phyloP scores from a whole-genome alignment of 805 yeast genomes.

The Monosporozyma aerobia region DNA sequence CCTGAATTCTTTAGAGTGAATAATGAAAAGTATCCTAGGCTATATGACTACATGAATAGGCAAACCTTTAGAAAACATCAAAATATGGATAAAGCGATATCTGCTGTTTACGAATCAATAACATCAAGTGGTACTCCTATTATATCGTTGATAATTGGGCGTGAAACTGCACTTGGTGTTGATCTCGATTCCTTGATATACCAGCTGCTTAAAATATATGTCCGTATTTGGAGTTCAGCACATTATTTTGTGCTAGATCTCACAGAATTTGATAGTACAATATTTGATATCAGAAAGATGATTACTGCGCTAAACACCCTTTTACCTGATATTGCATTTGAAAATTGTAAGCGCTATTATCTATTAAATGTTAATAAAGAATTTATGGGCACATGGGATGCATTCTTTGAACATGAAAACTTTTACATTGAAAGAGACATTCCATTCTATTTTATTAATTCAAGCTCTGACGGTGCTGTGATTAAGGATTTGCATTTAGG shows the following conservation, averaged over 20 bases:
- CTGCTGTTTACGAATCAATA: constrained; percentile 52
- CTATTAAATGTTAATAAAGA: constrained; percentile 35
- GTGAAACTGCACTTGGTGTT: constrained; percentile 29
- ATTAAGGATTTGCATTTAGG: constrained; percentile 39
- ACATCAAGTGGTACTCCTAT: constrained; percentile 68
- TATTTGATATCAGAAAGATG: constrained; percentile 16
- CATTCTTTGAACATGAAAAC: constrained; percentile 17
- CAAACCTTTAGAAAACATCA: constrained; percentile 45
- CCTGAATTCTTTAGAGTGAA: constrained; percentile 44
- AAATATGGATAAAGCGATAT: constrained; percentile 25
- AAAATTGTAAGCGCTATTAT: constrained; percentile 46
- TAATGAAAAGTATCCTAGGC: constrained; percentile 39
- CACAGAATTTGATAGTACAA: constrained; percentile 42
- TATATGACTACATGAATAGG: constrained; percentile 67
- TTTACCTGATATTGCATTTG: constrained; percentile 43
- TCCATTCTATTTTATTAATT: constrained; percentile 36
- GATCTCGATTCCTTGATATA: constrained; percentile 47
- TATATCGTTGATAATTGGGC: constrained; percentile 42
- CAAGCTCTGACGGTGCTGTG: constrained; percentile 37
- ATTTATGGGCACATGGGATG: constrained; percentile 19
- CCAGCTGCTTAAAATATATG: constrained; percentile 52
- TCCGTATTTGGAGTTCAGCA: constrained; percentile 63
- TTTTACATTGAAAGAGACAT: constrained; percentile 22
- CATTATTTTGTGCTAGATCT: constrained; percentile 60
- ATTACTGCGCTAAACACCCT: constrained; percentile 32